These are phyloP conservation scores for Xanthoconium stramineum DNA, from an alignment of 768 basidiomycete species.

Conservation along the genomic window DNA sequence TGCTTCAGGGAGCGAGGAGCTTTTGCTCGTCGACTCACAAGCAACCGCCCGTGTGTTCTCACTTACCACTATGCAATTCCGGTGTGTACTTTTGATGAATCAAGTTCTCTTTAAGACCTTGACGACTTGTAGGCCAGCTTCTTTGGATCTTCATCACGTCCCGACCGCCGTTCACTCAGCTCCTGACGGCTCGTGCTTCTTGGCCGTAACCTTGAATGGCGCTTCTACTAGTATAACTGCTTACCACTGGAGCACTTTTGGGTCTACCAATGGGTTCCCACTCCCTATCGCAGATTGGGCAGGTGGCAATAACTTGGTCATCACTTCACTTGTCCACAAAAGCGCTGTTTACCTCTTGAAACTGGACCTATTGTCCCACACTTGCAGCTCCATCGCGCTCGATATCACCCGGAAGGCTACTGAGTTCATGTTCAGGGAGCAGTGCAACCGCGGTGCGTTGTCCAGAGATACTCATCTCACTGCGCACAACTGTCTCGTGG, in stretches of 20 bases:
- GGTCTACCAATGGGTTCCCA: slow-evolving; percentile 43
- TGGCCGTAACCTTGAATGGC: slow-evolving; percentile 30
- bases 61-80: slow-evolving; percentile 49
- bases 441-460: slow-evolving; percentile 24
- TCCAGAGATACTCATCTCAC: slow-evolving; percentile 22
- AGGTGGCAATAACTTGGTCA: slow-evolving; percentile 23
- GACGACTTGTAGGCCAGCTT: slow-evolving; percentile 39
- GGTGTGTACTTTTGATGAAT: slow-evolving; percentile 32
- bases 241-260: slow-evolving; percentile 60
- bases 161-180: slow-evolving; percentile 41
- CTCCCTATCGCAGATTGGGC: slow-evolving; percentile 33
- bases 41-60: slow-evolving; percentile 50
- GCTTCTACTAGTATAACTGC: slow-evolving; percentile 28
- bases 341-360: slow-evolving; percentile 42
- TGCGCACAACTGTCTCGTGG: slow-evolving; percentile 47
- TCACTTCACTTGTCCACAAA: slow-evolving; percentile 47
- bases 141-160: slow-evolving; percentile 35
- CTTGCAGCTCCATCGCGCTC: slow-evolving; percentile 44
- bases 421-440: slow-evolving; percentile 56
- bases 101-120: not conserved
- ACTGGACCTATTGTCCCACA: slow-evolving; percentile 32
- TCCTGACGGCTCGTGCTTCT: slow-evolving; percentile 54
- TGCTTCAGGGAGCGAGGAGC: slow-evolving; percentile 49
- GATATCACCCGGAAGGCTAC: slow-evolving; percentile 55
- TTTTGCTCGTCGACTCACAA: slow-evolving; percentile 46